Evolutionary conservation across 1,284 basidiomycete species (phyloP).

Genomic region (Pisolithus thermaeus): DNA sequence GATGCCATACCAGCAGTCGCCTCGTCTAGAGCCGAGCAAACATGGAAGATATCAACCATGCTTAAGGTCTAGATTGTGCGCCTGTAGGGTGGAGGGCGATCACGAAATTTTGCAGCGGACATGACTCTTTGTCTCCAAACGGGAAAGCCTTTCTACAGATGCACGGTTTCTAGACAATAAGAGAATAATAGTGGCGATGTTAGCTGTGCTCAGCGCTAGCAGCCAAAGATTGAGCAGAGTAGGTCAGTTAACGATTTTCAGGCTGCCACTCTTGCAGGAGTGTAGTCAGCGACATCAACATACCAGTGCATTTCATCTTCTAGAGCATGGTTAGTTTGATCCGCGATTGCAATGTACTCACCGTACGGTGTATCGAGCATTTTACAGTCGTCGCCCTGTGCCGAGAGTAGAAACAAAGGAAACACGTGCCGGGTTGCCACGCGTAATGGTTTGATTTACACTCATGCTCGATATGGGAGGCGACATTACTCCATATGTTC

Average conservation of each 20-base stretch:
- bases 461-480: background rate
- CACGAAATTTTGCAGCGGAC: no score
- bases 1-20: conserved; percentile 61
- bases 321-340: background rate
- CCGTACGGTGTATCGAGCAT: no score
- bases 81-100: background rate
- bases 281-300: conserved; percentile 68
- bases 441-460: no score
- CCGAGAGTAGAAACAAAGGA: background rate
- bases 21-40: conserved; percentile 46
- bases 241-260: conserved; percentile 85
- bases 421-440: no score
- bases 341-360: no score
- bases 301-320: conserved; percentile 80
- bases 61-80: conserved; percentile 2
- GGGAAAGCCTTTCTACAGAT: no score
- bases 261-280: conserved; percentile 64
- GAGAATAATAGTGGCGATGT: background rate
- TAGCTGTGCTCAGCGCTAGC: background rate
- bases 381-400: no score
- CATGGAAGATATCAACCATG: conserved; percentile 13
- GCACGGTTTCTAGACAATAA: no score
- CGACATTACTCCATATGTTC: conserved; percentile 1
- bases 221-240: conserved; percentile 12
- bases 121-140: no score